Base-by-base conservation (phyloP, 1,284 basidiomycete genomes). In the Sphagnurus paluster region DNA sequence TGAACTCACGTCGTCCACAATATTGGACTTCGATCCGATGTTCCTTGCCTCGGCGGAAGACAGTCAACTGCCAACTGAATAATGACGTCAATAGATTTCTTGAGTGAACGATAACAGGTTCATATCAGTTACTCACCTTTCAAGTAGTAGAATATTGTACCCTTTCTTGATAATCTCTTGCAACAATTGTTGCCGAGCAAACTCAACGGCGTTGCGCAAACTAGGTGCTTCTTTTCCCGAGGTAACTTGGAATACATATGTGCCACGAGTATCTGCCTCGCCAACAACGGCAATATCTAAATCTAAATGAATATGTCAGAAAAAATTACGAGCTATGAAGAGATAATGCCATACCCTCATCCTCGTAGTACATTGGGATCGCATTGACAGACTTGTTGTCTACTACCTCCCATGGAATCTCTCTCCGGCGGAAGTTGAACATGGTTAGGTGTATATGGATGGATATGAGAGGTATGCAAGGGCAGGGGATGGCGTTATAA, bases 371-470 rank as follows among this genome's bases (percentile, higher is more conserved):
- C 61, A 76, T 77, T 13, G 77, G 71, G 9, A 88, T 76, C 21
- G 85, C 80, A 34, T 82, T 75, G 36, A 90, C 77, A 17, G 68
- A 64, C 56, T 75, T 77, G 57, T 72, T 79, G 49, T 80, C 80
- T 19, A 88, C 82, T 32, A 90, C 86, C 66, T 90, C 87, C 87
- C 87, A 90, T 30, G 83, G 76, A 8, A 66, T 64, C 56, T 83
- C 75, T 53, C 70, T 71, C 42, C 75, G 70, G 50, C 79, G 75
- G 58, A 78, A 73, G 32, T 71, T 70, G 58, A 69, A 69, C 46
- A 68, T 49, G 63, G 67, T 71, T 3, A 17, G 25, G 36, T 44
- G 49, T 41, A 47, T 42, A 34, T 48, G 44, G 41, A 42, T 37
- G 40, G 30, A n/a, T 14, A 14, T 14, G 7, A 33, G 30, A 5